Base-by-base conservation (phyloP, 1,284 basidiomycete genomes). In the Amylostereum areolatum region DNA sequence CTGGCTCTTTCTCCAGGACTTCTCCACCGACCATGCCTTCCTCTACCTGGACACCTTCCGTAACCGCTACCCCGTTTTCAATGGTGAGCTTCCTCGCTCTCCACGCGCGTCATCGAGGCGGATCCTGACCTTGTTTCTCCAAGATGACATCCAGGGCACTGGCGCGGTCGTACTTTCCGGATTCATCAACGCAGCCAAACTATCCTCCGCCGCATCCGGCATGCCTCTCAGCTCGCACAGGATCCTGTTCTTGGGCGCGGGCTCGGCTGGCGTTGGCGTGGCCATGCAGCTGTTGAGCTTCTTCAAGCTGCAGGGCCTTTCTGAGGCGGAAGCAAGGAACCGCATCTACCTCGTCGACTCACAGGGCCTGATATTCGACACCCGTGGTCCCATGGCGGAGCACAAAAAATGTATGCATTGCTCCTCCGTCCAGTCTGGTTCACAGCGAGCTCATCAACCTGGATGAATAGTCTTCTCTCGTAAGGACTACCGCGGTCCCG, bases 131-230 rank as follows among this genome's bases (percentile, higher is more conserved):
- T 39, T n/a, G 18, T 18, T 18, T 18, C 18, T 18, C 18, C 18
- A 7, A 43, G 56, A 55, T 44, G 51, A 59, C 43, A 49, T 55
- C 25, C 49, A 64, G 63, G 90, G 92, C 40, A 95, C 92, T 1
- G 92, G 92, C 28, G 89, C 89, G 33, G 94, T 97, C 57, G 89
- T 97, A 43, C 82, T 97, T 41, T 89, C 85, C 36, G 94, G 94
- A 9, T 90, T 97, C 72, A 69, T 94, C 60, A 92, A 92, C 58
- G 94, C 94, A 28, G 92, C 93, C 36, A 83, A 83, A 56, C 74
- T 92, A 36, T 80, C 87, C 1, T 81, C 82, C 34, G 77, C 77
- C 18, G 87, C 87, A 3, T 87, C 87, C 25, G 85, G 85, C 3
- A 70, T 70, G 28, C 77, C 85, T 11, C 70, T 93, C 29, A 73